Percentiles rank a stretch among this genome's conserved stretches.
Evolutionary conservation across 495 filamentous ascomycete species (phyloP).

Genomic region (Friedmanniomyces endolithicus): DNA sequence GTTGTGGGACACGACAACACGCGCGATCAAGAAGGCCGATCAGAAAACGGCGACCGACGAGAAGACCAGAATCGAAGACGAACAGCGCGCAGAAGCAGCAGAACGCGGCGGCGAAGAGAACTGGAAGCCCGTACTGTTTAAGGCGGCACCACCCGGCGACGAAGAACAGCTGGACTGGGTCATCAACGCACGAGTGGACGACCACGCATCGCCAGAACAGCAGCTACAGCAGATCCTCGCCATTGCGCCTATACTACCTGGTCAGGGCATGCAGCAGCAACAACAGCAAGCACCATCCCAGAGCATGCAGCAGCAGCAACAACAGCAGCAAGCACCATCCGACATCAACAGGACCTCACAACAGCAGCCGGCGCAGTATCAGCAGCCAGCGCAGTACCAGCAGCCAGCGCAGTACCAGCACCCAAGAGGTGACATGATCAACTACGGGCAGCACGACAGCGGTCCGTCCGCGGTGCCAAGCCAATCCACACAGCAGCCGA

Average conservation of each 20-base stretch:
- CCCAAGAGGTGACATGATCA: conserved; percentile 13
- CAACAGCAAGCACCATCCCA: conserved; percentile 31
- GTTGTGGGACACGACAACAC: conserved; percentile 68
- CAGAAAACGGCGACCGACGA: conserved; percentile 87
- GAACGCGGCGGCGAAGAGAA: conserved; percentile 72
- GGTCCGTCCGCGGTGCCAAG: not conserved
- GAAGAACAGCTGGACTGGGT: conserved; percentile 90
- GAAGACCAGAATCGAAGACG: conserved; percentile 88
- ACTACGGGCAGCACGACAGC: conserved; percentile 22
- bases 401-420: not conserved
- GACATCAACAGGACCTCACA: no score
- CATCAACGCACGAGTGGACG: conserved; percentile 72
- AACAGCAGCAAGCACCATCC: conserved; percentile 11
- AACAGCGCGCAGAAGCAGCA: conserved; percentile 78
- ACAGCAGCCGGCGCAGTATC: not conserved
- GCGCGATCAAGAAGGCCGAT: conserved; percentile 69
- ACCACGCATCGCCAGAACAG: conserved; percentile 45
- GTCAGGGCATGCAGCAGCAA: conserved; percentile 37
- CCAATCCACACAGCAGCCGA: not conserved
- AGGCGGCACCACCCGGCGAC: conserved; percentile 62
- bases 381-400: conserved; percentile 3
- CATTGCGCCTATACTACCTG: conserved; percentile 72
- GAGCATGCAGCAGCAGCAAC: conserved; percentile 10
- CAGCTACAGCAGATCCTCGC: conserved; percentile 75
- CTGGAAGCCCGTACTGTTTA: conserved; percentile 82